Conservation (phyloP, 2,329 filamentous ascomycete genomes). For the Periconia sp. region DNA sequence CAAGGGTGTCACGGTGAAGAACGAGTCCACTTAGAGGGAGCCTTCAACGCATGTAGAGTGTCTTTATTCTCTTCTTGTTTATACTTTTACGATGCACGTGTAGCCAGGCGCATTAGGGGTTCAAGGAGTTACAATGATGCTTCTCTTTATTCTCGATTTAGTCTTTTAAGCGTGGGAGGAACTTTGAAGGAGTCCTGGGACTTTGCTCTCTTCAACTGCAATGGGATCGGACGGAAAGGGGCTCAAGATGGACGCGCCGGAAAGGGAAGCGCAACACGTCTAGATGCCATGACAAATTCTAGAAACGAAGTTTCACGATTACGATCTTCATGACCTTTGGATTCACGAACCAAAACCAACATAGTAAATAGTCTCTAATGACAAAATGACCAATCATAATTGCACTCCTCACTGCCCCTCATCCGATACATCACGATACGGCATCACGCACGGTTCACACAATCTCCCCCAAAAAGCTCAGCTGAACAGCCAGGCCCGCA, state of each 20-base stretch:
- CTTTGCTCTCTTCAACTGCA: conserved; percentile 15
- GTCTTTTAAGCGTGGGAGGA: conserved; percentile 12
- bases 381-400: neutral
- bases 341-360: neutral
- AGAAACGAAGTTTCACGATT: conserved; percentile 8
- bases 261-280: neutral
- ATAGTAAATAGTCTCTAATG: conserved; percentile 3
- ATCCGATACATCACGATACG: no score
- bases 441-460: no score
- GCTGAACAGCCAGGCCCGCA: no score
- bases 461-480: no score
- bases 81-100: conserved; percentile 13
- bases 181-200: conserved; percentile 8
- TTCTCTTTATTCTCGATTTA: neutral
- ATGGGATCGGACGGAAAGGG: neutral
- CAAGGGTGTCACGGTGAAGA: conserved; percentile 33
- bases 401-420: neutral
- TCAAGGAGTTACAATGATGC: conserved; percentile 8
- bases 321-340: conserved; percentile 1
- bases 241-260: neutral
- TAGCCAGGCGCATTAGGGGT: conserved; percentile 20
- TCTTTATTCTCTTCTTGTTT: conserved; percentile 14
- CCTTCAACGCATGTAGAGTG: neutral
- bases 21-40: conserved; percentile 17
- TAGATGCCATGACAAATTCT: no score